phyloP scores from a whole-genome alignment of 805 yeast species.

The Tetrapisispora pingtungensis region DNA sequence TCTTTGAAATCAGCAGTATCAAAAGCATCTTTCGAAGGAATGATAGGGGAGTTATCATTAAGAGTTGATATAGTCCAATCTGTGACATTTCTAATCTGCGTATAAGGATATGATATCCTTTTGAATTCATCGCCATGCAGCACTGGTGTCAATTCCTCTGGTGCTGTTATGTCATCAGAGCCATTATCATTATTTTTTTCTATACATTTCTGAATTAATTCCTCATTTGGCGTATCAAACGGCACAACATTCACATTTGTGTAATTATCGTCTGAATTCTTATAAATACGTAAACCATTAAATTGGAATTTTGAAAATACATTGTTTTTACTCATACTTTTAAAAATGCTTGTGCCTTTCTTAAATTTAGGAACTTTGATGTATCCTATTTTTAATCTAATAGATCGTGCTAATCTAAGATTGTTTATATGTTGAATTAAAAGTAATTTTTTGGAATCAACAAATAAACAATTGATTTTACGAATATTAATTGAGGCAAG shows the following conservation, averaged over 20 bases:
- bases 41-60: slow-evolving; percentile 23
- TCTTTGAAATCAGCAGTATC: background rate
- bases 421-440: no score
- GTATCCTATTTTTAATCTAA: no score
- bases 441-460: no score
- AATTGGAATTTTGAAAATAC: background rate
- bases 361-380: no score
- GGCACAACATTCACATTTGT: background rate
- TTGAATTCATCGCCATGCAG: background rate
- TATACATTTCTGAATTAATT: background rate
- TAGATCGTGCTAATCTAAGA: no score
- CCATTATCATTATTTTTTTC: background rate
- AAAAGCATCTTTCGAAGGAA: slow-evolving; percentile 13
- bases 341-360: no score
- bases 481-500: no score
- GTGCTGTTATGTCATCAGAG: background rate
- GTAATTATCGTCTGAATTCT: background rate
- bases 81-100: background rate
- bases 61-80: slow-evolving; percentile 4
- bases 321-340: background rate
- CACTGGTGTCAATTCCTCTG: background rate
- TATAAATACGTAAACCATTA: background rate
- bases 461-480: no score
- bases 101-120: background rate
- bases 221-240: background rate